phyloP scores from a whole-genome alignment of 1,139 yeast species.

The Lodderomyces theae region DNA sequence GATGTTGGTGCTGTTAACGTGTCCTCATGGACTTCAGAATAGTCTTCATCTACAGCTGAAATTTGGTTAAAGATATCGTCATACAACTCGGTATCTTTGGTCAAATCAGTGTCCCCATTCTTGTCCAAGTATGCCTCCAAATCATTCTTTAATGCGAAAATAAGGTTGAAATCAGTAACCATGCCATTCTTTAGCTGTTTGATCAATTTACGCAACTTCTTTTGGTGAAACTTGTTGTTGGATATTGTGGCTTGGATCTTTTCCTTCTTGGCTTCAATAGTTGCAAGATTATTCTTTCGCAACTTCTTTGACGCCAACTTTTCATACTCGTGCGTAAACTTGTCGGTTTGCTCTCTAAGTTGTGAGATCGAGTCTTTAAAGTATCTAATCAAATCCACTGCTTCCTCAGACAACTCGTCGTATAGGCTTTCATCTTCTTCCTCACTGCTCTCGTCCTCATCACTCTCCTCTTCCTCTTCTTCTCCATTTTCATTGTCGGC shows the following conservation, averaged over 20 bases:
- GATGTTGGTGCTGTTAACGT: slow-evolving; percentile 5
- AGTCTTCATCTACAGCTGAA: slow-evolving; percentile 16
- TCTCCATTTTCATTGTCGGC: slow-evolving; percentile 28
- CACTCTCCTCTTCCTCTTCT: slow-evolving; percentile 15
- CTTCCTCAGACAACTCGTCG: slow-evolving; percentile 33
- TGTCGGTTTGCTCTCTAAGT: slow-evolving; percentile 35
- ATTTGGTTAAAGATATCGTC: slow-evolving; percentile 38
- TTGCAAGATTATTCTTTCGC: slow-evolving; percentile 37
- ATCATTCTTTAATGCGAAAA: slow-evolving; percentile 41
- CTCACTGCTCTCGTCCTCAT: slow-evolving; percentile 12
- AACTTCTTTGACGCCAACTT: slow-evolving; percentile 40
- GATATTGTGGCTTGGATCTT: slow-evolving; percentile 37
- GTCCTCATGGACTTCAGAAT: slow-evolving; percentile 15
- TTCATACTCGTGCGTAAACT: slow-evolving; percentile 36
- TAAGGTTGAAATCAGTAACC: slow-evolving; percentile 32
- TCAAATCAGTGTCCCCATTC: slow-evolving; percentile 40
- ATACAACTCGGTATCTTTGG: slow-evolving; percentile 38
- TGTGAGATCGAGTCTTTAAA: slow-evolving; percentile 31
- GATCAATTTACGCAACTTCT: slow-evolving; percentile 34
- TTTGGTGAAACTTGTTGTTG: slow-evolving; percentile 39
- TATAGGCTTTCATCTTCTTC: slow-evolving; percentile 15
- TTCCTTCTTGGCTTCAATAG: slow-evolving; percentile 43
- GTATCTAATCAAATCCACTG: slow-evolving; percentile 33
- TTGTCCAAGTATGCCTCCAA: slow-evolving; percentile 38
- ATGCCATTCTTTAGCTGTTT: slow-evolving; percentile 30